A percentile compares a stretch with the other conserved stretches of the same genome.
These are phyloP conservation scores for Sutorius australiensis DNA, from an alignment of 768 basidiomycete genomes.

Conservation along the genomic window DNA sequence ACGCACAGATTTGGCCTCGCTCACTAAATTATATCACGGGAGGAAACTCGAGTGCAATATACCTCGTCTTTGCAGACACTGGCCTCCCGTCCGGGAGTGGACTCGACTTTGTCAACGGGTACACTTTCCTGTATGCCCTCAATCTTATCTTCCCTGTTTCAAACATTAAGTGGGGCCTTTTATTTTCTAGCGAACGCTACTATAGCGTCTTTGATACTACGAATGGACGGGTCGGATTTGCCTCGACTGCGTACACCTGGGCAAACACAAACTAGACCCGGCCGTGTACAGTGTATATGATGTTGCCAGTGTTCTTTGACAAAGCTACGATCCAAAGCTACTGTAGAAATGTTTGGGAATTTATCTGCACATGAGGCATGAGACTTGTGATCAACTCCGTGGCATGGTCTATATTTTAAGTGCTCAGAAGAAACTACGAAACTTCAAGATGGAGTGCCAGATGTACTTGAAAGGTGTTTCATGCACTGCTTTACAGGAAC, in stretches of 20 bases:
- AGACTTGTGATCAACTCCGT: too few relatives aligned
- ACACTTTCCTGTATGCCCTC: slow-evolving; percentile 5
- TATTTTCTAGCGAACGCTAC: slow-evolving; percentile 19
- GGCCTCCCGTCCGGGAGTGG: slow-evolving; percentile 8
- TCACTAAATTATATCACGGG: slow-evolving; percentile 27
- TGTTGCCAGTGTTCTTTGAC: neutral
- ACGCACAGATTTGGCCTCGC: slow-evolving; percentile 35
- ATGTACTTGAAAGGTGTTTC: too few relatives aligned
- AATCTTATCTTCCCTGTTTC: too few relatives aligned
- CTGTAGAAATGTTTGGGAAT: too few relatives aligned
- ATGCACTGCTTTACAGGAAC: too few relatives aligned
- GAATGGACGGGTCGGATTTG: slow-evolving; percentile 8
- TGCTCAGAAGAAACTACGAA: too few relatives aligned
- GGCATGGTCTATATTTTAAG: too few relatives aligned
- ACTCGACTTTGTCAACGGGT: slow-evolving; percentile 22
- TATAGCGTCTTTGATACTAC: slow-evolving; percentile 35
- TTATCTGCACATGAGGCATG: too few relatives aligned
- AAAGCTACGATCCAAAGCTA: too few relatives aligned
- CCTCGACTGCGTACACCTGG: neutral
- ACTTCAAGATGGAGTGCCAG: too few relatives aligned
- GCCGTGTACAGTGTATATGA: neutral
- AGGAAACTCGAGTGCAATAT: slow-evolving; percentile 24
- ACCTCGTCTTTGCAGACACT: slow-evolving; percentile 24
- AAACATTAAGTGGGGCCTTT: neutral
- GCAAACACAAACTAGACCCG: neutral